Base-by-base conservation (phyloP, 2,329 filamentous ascomycete genomes). In the Lithohypha guttulata region DNA sequence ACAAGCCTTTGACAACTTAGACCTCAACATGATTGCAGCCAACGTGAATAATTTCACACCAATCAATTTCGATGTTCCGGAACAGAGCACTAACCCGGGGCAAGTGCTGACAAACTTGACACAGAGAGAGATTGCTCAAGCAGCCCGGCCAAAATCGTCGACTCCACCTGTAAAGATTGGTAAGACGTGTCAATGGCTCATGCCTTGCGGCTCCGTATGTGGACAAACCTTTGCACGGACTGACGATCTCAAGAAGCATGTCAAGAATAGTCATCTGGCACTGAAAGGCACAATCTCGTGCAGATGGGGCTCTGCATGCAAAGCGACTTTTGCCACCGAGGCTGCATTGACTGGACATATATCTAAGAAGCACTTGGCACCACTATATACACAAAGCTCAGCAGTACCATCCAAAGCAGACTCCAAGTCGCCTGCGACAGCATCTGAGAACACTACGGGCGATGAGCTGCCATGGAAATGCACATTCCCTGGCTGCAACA, bases 211-310 rank as follows among this genome's bases (percentile, higher is more conserved):
- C 21, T 50, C 48, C 3, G 42, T 50, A 5, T 52, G 49, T 25
- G 46, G 47, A 25, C 48, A 48, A 15, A 43, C 44, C 20, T 52
- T 50, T 29, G 46, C 44, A 23, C 42, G 46, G 0, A 44, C 42
- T 1, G 42, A 47, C n/a, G 49, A 52, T 36, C 49, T 52, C 7
- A 52, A 52, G 25, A 52, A 49, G 38, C 49, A 52, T 27, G 42
- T 52, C 17, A 52, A 52, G 27, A 37, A 48, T 2, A 42, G 45
- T 7, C 49, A 52, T 29, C 40, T 46, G 7, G 38, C 42, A 29
- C 13, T 40, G 4, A 52, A 52, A 39, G 49, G 49, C 11, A 45
- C 45, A 3, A 43, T 41, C 2, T 47, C 48, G 25, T 52, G 49
- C 34, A 15, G 41, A 26, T 52, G 49, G 49, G 44, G 48, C 37